Evolutionary conservation across 768 basidiomycete species (phyloP).

Genomic region (Pisolithus sp.): DNA sequence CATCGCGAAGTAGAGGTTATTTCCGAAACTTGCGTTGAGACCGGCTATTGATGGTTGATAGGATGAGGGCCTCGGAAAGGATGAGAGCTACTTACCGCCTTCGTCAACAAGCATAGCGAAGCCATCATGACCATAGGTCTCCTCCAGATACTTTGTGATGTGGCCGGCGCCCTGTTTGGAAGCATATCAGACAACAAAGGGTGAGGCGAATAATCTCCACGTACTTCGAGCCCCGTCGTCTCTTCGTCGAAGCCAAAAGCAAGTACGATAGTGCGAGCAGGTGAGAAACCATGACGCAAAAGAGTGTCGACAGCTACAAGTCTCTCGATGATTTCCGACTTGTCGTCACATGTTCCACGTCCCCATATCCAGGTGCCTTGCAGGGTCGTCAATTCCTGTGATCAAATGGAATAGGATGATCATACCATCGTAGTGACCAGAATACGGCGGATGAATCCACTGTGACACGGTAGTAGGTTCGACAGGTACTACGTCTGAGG

Average conservation of each 20-base stretch:
- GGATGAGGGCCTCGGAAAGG: not conserved
- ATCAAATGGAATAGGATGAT: not conserved
- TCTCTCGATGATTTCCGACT: slow-evolving; percentile 54
- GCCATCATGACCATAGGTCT: slow-evolving; percentile 57
- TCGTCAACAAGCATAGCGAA: slow-evolving; percentile 50
- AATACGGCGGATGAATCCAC: slow-evolving; percentile 57
- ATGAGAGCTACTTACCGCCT: slow-evolving; percentile 28
- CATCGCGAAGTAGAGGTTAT: slow-evolving; percentile 36
- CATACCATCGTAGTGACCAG: slow-evolving; percentile 48
- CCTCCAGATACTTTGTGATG: slow-evolving; percentile 42
- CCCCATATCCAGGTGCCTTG: slow-evolving; percentile 68
- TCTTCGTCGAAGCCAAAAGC: slow-evolving; percentile 51
- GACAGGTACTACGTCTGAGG: slow-evolving; percentile 61
- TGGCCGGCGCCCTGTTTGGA: slow-evolving; percentile 39
- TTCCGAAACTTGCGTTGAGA: not conserved
- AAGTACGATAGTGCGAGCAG: slow-evolving; percentile 36
- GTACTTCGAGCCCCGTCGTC: slow-evolving; percentile 41
- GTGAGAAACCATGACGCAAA: slow-evolving; percentile 38
- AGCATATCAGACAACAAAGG: not conserved
- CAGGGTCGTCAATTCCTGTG: not conserved
- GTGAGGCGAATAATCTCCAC: not conserved
- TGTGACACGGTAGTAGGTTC: slow-evolving; percentile 42
- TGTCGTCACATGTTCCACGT: slow-evolving; percentile 68
- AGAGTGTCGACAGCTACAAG: slow-evolving; percentile 44
- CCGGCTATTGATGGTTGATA: not conserved